A percentile compares a stretch with the other conserved stretches of the same genome.
phyloP scores from a whole-genome alignment of 768 basidiomycete species.

The Mycena belliarum region DNA sequence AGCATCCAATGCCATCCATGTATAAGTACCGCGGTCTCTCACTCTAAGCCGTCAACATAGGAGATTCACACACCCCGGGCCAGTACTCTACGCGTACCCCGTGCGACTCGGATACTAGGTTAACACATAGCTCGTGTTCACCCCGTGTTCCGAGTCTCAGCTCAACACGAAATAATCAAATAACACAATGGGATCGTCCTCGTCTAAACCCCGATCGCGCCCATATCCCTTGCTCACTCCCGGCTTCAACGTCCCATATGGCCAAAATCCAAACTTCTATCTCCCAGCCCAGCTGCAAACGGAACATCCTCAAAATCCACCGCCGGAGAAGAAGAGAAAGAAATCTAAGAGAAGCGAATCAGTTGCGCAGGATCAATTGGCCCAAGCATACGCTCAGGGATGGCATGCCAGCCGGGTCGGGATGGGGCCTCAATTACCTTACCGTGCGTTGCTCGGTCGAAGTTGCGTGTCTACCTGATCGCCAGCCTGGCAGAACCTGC shows the following conservation, averaged over 20 bases:
- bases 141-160: slow-evolving; percentile 16
- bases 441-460: slow-evolving; percentile 3
- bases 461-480: background rate
- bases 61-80: no score
- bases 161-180: background rate
- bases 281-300: slow-evolving; percentile 18
- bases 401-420: slow-evolving; percentile 10
- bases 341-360: slow-evolving; percentile 13
- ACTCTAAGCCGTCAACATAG: no score
- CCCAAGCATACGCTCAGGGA: slow-evolving; percentile 15
- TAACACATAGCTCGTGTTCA: slow-evolving; percentile 1
- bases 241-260: slow-evolving; percentile 13
- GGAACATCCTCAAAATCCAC: background rate
- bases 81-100: background rate
- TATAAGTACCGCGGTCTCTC: no score
- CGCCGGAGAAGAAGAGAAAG: slow-evolving; percentile 3
- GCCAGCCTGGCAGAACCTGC: slow-evolving; percentile 9
- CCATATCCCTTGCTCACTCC: slow-evolving; percentile 18
- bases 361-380: slow-evolving; percentile 5
- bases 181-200: slow-evolving; percentile 15
- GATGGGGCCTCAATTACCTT: slow-evolving; percentile 10
- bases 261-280: slow-evolving; percentile 11
- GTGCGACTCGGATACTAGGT: no score
- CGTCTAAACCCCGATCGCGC: slow-evolving; percentile 12
- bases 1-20: no score